phyloP scores from a whole-genome alignment of 164 flowering plant species.

The Umbilicus rupestris region DNA sequence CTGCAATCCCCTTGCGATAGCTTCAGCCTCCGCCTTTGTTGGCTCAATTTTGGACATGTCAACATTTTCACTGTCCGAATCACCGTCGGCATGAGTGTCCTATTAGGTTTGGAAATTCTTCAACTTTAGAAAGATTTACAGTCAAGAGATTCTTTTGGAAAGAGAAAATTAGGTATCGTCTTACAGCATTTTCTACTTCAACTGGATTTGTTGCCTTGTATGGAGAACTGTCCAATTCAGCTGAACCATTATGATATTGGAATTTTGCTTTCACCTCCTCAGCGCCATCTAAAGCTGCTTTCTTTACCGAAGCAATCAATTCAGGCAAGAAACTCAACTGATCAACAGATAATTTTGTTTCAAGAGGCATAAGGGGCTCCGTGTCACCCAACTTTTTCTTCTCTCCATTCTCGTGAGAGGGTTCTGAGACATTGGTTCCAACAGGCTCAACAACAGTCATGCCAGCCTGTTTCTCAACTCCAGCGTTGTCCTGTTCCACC shows the following conservation, averaged over 20 bases:
- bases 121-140: neutral
- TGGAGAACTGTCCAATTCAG: conserved; percentile 7
- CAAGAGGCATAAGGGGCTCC: conserved; percentile 17
- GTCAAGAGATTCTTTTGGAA: no score
- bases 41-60: conserved; percentile 60
- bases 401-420: conserved; percentile 19
- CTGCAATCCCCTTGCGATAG: conserved; percentile 83
- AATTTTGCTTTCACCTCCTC: conserved; percentile 53
- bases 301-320: conserved; percentile 61
- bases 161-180: no score
- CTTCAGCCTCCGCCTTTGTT: conserved; percentile 95
- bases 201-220: conserved; percentile 22
- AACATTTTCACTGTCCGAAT: conserved; percentile 46
- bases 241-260: conserved; percentile 24
- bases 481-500: conserved; percentile 12
- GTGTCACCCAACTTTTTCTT: conserved; percentile 17
- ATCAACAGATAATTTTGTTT: conserved; percentile 22
- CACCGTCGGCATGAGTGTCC: conserved; percentile 44
- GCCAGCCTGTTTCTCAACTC: conserved; percentile 11
- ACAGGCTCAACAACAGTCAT: neutral
- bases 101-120: conserved; percentile 15
- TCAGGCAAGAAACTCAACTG: conserved; percentile 59
- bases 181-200: conserved; percentile 44
- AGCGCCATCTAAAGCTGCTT: conserved; percentile 46
- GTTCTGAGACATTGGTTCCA: conserved; percentile 17